These are phyloP conservation scores for Parasarocladium wereldwijsianum DNA, from an alignment of 2,329 filamentous ascomycete species.

Conservation along the genomic window DNA sequence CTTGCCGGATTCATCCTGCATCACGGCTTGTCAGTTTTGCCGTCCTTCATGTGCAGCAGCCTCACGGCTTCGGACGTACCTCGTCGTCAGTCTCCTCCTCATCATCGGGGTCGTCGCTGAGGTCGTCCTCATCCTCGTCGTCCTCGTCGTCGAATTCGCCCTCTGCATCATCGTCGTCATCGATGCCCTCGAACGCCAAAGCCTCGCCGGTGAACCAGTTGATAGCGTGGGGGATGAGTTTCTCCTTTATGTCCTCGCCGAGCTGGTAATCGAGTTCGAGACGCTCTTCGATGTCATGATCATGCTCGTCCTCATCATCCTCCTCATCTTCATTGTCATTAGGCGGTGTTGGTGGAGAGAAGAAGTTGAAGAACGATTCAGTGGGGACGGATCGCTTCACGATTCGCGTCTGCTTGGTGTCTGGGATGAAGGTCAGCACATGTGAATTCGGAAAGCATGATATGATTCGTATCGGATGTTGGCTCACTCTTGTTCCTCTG, in stretches of 20 bases:
- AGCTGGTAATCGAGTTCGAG: constrained; percentile 97
- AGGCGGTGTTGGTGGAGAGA: constrained; percentile 83
- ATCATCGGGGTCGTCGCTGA: constrained; percentile 74
- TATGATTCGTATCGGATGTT: background rate
- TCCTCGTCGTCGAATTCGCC: constrained; percentile 81
- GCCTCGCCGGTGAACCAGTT: constrained; percentile 99
- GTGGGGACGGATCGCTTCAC: constrained; percentile 99
- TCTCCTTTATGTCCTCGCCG: constrained; percentile 99
- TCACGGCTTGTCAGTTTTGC: constrained; percentile 8
- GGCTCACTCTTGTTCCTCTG: constrained; percentile 94
- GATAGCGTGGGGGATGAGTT: constrained; percentile 93
- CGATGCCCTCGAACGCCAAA: constrained; percentile 86
- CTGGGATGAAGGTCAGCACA: constrained; percentile 29
- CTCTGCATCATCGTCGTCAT: constrained; percentile 67
- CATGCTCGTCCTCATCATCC: constrained; percentile 55
- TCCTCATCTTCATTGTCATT: constrained; percentile 44
- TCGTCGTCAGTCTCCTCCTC: constrained; percentile 69
- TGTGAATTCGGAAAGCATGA: constrained; percentile 6
- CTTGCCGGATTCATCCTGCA: constrained; percentile 71
- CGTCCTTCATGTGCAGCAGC: no score
- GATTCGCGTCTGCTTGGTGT: constrained; percentile 97
- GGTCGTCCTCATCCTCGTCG: constrained; percentile 81
- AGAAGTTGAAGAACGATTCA: constrained; percentile 99
- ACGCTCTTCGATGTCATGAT: constrained; percentile 89
- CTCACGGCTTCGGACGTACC: background rate